Conservation (phyloP, 257 asterid genomes). For the Henckelia pumila region DNA sequence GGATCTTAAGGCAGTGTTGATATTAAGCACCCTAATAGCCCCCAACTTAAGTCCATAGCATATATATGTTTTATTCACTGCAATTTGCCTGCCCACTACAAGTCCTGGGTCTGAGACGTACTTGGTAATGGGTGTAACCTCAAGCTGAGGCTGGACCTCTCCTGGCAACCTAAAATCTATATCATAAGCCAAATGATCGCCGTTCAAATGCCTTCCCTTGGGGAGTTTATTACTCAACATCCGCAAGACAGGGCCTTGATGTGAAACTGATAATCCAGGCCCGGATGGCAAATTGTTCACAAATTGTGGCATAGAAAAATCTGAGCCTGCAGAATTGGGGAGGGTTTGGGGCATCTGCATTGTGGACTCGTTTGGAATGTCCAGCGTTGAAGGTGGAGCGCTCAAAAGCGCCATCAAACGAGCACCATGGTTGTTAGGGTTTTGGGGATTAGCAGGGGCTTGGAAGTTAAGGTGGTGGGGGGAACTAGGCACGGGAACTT, state of each 20-base stretch:
- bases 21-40: conserved; percentile 84
- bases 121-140: conserved; percentile 97
- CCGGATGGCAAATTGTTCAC: conserved; percentile 37
- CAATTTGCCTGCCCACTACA: conserved; percentile 89
- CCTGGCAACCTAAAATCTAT: conserved; percentile 75
- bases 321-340: conserved; percentile 61
- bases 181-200: conserved; percentile 67
- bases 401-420: conserved; percentile 86
- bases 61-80: conserved; percentile 86
- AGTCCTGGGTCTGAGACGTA: conserved; percentile 94
- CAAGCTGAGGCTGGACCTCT: conserved; percentile 97
- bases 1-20: conserved; percentile 90
- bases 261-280: conserved; percentile 40
- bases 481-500: conserved; percentile 27
- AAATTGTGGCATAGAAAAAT: conserved; percentile 40
- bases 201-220: conserved; percentile 80
- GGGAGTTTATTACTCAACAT: conserved; percentile 92
- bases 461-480: conserved; percentile 45
- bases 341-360: conserved; percentile 44
- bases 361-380: conserved; percentile 41
- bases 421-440: conserved; percentile 61
- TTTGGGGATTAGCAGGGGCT: conserved; percentile 38
- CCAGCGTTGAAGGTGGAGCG: conserved; percentile 56
- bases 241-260: conserved; percentile 57
- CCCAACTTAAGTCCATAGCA: conserved; percentile 94